Evolutionary conservation across 768 basidiomycete species (phyloP).

Genomic region (Pholiota conissans): DNA sequence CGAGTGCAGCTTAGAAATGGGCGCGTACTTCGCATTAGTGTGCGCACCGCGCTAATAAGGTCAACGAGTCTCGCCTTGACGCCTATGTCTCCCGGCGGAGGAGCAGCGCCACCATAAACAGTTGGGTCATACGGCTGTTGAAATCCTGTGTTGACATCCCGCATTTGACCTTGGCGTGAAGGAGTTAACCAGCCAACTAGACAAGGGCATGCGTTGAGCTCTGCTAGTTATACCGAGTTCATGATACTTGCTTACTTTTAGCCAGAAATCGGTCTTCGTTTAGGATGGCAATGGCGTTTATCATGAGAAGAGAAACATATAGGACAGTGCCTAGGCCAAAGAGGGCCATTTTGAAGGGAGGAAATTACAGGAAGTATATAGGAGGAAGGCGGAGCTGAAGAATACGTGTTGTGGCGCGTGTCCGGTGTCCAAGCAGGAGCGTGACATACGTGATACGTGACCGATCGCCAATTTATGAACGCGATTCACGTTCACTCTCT

Average conservation of each 20-base stretch:
- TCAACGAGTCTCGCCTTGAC: slow-evolving; percentile 87
- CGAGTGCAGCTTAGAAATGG: neutral
- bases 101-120: slow-evolving; percentile 46
- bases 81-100: slow-evolving; percentile 55
- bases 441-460: slow-evolving; percentile 1
- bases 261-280: slow-evolving; percentile 97
- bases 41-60: slow-evolving; percentile 93
- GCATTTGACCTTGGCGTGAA: slow-evolving; percentile 62
- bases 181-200: slow-evolving; percentile 87
- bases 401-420: slow-evolving; percentile 6
- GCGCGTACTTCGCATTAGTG: slow-evolving; percentile 93
- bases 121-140: slow-evolving; percentile 68
- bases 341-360: slow-evolving; percentile 41
- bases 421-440: neutral
- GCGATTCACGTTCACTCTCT: neutral
- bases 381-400: neutral
- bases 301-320: slow-evolving; percentile 83
- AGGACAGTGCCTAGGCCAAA: slow-evolving; percentile 77
- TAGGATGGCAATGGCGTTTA: slow-evolving; percentile 93
- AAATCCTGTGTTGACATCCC: slow-evolving; percentile 54
- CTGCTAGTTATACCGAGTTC: neutral
- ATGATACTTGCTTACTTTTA: slow-evolving; percentile 59
- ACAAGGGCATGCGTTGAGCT: slow-evolving; percentile 17
- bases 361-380: neutral
- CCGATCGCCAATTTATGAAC: slow-evolving; percentile 1